Base-by-base conservation (phyloP, 2,329 filamentous ascomycete species). In the Simplicillium sp. region DNA sequence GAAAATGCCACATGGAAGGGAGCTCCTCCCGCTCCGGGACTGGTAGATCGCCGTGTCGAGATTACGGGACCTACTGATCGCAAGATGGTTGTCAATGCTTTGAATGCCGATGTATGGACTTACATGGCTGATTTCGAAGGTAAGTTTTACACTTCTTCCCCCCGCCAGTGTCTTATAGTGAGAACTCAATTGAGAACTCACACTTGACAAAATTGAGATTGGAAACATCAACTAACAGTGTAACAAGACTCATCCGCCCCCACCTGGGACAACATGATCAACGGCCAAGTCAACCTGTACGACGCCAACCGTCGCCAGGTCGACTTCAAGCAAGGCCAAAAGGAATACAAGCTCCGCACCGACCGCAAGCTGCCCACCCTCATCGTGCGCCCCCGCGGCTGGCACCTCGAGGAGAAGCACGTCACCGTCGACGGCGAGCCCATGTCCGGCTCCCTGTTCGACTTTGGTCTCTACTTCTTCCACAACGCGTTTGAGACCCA, bases 71-170 rank as follows among this genome's bases (percentile, higher is more conserved):
- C 92, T 1, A 96, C 89, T 7, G 92, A 97, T 66, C 78, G 92
- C 52, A 98, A 97, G 77, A 98, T 98, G 92, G 88, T 97, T 37
- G 87, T 97, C 48, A 98, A 98, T 62, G 92, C 92, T 9, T 60
- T 97, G 60, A 98, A 97, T 65, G 83, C 90, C 36, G 78, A 97
- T 56, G 92, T 97, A 17, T 97, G 86, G 84, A 97, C 90, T 42
- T 98, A 97, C 58, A 98, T 98, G 92, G 92, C 92, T 37, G 92
- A 98, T 66, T 94, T 98, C 52, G 92, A 98, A 68, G 90, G 89
- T 92, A 64, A 55, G 75, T 61, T 11, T 29, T 28, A 17, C 14
- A 4, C 18, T 31, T 14, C 25, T 20, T 34, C 34, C 17, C 25
- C 2, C 18, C 2, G 8, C 36, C 28, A 14, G 9, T 20, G 29